Evolutionary conservation across 2,329 filamentous ascomycete species (phyloP).

Genomic region (Bipolaris cookei): DNA sequence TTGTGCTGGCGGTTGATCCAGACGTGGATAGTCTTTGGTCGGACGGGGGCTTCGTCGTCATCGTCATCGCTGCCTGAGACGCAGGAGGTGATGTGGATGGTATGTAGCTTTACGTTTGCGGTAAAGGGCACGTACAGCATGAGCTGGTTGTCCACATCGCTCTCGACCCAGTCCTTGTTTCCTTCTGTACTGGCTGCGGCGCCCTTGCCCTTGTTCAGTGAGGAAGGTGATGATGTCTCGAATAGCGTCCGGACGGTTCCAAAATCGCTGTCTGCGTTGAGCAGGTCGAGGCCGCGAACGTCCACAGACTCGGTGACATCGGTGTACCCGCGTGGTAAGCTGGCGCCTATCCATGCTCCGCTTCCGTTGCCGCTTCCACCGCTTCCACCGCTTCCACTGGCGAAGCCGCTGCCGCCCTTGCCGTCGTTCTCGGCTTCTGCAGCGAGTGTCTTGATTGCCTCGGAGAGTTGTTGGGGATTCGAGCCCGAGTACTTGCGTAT

Average conservation of each 20-base stretch:
- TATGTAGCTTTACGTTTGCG: conserved; percentile 86
- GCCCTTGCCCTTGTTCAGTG: conserved; percentile 58
- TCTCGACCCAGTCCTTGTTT: conserved; percentile 84
- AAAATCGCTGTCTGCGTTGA: conserved; percentile 82
- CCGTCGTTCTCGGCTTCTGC: conserved; percentile 63
- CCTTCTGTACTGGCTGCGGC: conserved; percentile 54
- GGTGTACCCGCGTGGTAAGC: conserved; percentile 77
- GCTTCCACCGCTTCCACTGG: conserved; percentile 43
- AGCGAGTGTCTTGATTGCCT: conserved; percentile 73
- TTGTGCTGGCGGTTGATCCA: conserved; percentile 90
- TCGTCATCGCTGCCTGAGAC: conserved; percentile 63
- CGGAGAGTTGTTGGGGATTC: conserved; percentile 72
- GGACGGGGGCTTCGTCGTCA: conserved; percentile 76
- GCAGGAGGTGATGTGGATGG: conserved; percentile 81
- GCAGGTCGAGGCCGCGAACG: conserved; percentile 76
- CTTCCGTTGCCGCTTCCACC: conserved; percentile 45
- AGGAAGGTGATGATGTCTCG: conserved; percentile 69
- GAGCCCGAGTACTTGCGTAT: conserved; percentile 76
- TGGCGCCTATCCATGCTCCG: conserved; percentile 73
- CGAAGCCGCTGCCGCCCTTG: conserved; percentile 51
- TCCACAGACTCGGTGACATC: conserved; percentile 87
- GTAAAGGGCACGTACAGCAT: conserved; percentile 93
- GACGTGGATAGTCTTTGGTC: conserved; percentile 81
- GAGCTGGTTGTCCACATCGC: conserved; percentile 95
- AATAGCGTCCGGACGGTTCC: conserved; percentile 78